Evolutionary conservation across 2,329 filamentous ascomycete genomes (phyloP).

Genomic region (Colletotrichum incanum): DNA sequence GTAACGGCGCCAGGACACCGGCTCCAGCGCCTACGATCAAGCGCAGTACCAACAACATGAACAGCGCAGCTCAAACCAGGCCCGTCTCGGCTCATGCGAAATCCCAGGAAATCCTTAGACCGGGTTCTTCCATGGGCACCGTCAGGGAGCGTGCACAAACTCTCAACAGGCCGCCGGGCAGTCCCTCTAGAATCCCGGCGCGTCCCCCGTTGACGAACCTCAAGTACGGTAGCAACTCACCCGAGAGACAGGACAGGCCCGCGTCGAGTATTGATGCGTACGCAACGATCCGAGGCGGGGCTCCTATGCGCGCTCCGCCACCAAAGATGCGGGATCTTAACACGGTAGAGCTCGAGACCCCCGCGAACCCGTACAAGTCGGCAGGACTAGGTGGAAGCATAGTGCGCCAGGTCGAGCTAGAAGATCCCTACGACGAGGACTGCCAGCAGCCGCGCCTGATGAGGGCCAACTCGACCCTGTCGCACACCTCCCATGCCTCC

Average conservation of each 20-base stretch:
- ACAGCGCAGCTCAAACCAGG: slow-evolving; percentile 37
- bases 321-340: slow-evolving; percentile 92
- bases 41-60: slow-evolving; percentile 47
- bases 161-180: slow-evolving; percentile 57
- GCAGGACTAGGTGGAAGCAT: slow-evolving; percentile 68
- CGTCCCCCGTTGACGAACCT: slow-evolving; percentile 80
- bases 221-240: slow-evolving; percentile 83
- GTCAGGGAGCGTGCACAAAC: slow-evolving; percentile 42
- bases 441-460: slow-evolving; percentile 53
- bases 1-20: slow-evolving; percentile 66
- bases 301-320: slow-evolving; percentile 79
- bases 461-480: slow-evolving; percentile 59
- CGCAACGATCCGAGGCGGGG: slow-evolving; percentile 67
- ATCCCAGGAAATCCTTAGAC: slow-evolving; percentile 25
- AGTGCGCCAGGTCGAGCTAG: slow-evolving; percentile 76
- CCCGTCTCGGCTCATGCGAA: slow-evolving; percentile 40
- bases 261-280: slow-evolving; percentile 54
- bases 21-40: slow-evolving; percentile 57
- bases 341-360: slow-evolving; percentile 67
- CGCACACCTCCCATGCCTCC: slow-evolving; percentile 52
- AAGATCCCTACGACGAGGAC: slow-evolving; percentile 88
- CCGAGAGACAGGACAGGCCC: slow-evolving; percentile 73
- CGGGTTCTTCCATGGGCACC: slow-evolving; percentile 42
- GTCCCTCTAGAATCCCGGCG: slow-evolving; percentile 79
- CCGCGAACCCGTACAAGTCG: slow-evolving; percentile 64